A percentile compares a stretch with the other conserved stretches of the same genome.
Evolutionary conservation across 257 asterid genomes (phyloP).

Genomic region (Solanum paucissectum): DNA sequence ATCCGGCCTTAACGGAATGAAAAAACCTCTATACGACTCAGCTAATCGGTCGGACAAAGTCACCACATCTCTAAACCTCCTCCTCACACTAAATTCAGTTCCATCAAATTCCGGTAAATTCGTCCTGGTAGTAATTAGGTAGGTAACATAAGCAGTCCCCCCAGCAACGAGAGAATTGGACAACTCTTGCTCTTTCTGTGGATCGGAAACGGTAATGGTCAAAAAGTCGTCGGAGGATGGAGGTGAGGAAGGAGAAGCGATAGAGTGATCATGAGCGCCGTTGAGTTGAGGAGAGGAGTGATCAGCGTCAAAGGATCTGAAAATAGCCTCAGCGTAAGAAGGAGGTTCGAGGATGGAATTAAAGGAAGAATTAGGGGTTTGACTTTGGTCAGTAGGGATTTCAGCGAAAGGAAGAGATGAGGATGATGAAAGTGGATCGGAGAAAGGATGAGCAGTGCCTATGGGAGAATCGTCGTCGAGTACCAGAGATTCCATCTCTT

Average conservation of each 20-base stretch:
- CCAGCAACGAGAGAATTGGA: constrained; percentile 71
- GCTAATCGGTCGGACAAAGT: constrained; percentile 65
- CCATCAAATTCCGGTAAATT: constrained; percentile 52
- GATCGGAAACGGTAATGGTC: constrained; percentile 68
- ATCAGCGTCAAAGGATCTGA: constrained; percentile 68
- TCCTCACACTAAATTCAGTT: constrained; percentile 70
- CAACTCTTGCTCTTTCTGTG: constrained; percentile 65
- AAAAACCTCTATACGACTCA: constrained; percentile 63
- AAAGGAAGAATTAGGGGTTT: constrained; percentile 40
- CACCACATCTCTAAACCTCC: constrained; percentile 86
- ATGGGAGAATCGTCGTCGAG: constrained; percentile 41
- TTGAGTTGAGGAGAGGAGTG: constrained; percentile 27
- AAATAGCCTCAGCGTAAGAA: constrained; percentile 95
- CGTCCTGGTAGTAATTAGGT: constrained; percentile 75
- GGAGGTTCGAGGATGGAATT: constrained; percentile 89
- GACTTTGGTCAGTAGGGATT: constrained; percentile 40
- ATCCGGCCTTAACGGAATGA: constrained; percentile 85
- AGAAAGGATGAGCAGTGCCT: constrained; percentile 22
- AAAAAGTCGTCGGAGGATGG: constrained; percentile 36
- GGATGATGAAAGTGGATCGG: constrained; percentile 36
- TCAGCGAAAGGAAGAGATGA: constrained; percentile 45
- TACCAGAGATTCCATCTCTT: constrained; percentile 47
- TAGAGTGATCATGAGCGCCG: constrained; percentile 42
- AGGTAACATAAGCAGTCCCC: constrained; percentile 40
- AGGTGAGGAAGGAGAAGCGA: constrained; percentile 14